Conservation (phyloP, 345 rosid genomes). For the Brassica juncea region DNA sequence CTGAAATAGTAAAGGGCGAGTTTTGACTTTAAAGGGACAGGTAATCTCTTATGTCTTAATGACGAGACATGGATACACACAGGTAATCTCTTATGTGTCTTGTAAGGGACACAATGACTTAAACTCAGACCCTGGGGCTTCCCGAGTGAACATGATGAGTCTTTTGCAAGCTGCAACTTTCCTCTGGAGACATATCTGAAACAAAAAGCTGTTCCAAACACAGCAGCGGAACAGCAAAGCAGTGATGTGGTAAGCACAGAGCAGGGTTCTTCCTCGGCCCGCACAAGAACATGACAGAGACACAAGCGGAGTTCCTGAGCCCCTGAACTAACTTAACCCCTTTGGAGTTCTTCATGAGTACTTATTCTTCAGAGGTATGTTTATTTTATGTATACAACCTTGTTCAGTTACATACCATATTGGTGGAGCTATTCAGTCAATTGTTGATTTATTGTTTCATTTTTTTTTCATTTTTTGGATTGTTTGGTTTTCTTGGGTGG, state of each 20-base stretch:
- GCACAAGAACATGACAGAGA: constrained; percentile 39
- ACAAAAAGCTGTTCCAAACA: constrained; percentile 60
- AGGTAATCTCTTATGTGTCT: no score
- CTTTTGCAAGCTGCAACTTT: constrained; percentile 75
- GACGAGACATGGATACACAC: no score
- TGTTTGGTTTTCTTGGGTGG: constrained; percentile 21
- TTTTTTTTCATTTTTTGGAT: not conserved
- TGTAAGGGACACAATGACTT: constrained; percentile 61
- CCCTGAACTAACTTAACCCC: not conserved
- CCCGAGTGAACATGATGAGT: constrained; percentile 66
- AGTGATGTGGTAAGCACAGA: constrained; percentile 41
- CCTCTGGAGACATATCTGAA: constrained; percentile 83
- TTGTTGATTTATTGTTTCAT: not conserved
- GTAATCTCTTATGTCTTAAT: no score
- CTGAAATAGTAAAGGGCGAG: not conserved
- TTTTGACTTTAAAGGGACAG: not conserved
- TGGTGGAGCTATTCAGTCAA: constrained; percentile 16
- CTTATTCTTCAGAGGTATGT: constrained; percentile 14
- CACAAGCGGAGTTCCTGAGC: constrained; percentile 34
- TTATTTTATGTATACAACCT: constrained; percentile 23
- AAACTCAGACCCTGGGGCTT: constrained; percentile 65
- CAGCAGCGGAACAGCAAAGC: constrained; percentile 36
- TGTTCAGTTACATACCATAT: constrained; percentile 26
- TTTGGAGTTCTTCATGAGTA: constrained; percentile 4
- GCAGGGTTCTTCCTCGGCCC: constrained; percentile 34